Conservation (phyloP, 2,329 filamentous ascomycete species). For the Fonsecaea nubica region DNA sequence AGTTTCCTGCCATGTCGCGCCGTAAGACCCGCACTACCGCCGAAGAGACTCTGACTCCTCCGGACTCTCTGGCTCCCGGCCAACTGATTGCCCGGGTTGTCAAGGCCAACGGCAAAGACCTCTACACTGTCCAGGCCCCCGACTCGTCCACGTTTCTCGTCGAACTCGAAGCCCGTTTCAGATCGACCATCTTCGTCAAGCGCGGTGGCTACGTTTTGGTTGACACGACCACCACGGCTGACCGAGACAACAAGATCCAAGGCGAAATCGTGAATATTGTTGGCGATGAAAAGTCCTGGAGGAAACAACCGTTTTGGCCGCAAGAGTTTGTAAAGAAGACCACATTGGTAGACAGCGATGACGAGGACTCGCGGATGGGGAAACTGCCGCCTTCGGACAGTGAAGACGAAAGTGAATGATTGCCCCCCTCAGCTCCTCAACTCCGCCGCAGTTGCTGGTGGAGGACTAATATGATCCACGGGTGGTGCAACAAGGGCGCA, state of each 20-base stretch:
- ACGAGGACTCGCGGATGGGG: slow-evolving; percentile 79
- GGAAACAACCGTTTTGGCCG: slow-evolving; percentile 89
- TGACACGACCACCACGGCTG: slow-evolving; percentile 68
- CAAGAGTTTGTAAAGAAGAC: slow-evolving; percentile 74
- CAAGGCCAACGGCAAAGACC: slow-evolving; percentile 85
- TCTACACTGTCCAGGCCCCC: slow-evolving; percentile 80
- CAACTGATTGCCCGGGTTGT: slow-evolving; percentile 77
- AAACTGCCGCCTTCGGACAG: slow-evolving; percentile 84
- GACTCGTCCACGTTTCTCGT: slow-evolving; percentile 71
- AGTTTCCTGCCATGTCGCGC: slow-evolving; percentile 60
- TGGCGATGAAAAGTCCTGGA: slow-evolving; percentile 87
- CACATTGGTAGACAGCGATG: slow-evolving; percentile 68
- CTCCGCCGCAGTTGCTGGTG: slow-evolving; percentile 20
- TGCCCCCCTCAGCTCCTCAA: slow-evolving; percentile 26
- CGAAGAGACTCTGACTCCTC: slow-evolving; percentile 69
- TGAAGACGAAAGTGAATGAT: slow-evolving; percentile 59
- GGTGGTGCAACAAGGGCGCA: slow-evolving; percentile 34
- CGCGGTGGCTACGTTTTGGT: slow-evolving; percentile 86
- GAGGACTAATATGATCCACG: slow-evolving; percentile 32
- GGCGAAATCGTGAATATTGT: slow-evolving; percentile 95
- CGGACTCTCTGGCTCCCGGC: slow-evolving; percentile 59
- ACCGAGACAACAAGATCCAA: slow-evolving; percentile 75
- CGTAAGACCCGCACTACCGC: slow-evolving; percentile 78
- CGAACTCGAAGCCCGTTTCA: slow-evolving; percentile 83
- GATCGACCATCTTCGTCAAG: slow-evolving; percentile 92